phyloP scores from a whole-genome alignment of 768 basidiomycete genomes.

The Mycena crocata region DNA sequence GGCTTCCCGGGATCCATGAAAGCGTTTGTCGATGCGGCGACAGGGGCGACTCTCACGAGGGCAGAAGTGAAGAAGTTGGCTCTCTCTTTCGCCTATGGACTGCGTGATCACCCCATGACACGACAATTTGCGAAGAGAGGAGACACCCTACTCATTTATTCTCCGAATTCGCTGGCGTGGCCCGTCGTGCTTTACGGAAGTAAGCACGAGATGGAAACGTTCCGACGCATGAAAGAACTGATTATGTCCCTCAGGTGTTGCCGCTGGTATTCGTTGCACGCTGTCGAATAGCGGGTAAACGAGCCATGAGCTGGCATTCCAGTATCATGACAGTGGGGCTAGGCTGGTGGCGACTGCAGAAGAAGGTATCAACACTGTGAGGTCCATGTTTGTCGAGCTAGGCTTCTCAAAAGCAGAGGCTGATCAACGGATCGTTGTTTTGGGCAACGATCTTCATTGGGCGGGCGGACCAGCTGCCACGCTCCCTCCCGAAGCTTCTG shows the following conservation, averaged over 20 bases:
- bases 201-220: conserved; percentile 39
- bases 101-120: conserved; percentile 57
- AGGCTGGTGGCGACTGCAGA: conserved; percentile 73
- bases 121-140: conserved; percentile 53
- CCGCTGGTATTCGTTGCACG: conserved; percentile 75
- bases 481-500: conserved; percentile 37
- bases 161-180: conserved; percentile 72
- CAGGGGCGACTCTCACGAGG: conserved; percentile 68
- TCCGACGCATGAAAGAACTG: conserved; percentile 8
- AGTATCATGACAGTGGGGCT: conserved; percentile 76
- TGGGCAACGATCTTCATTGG: conserved; percentile 61
- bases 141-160: conserved; percentile 72
- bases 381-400: conserved; percentile 65
- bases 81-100: conserved; percentile 68
- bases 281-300: conserved; percentile 82
- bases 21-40: conserved; percentile 70
- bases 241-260: conserved; percentile 46
- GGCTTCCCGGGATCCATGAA: neutral
- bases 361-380: conserved; percentile 62
- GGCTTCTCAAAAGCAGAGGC: conserved; percentile 61
- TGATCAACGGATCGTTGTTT: conserved; percentile 65
- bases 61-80: conserved; percentile 64
- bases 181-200: conserved; percentile 59
- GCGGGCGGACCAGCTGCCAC: conserved; percentile 48
- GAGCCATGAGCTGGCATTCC: conserved; percentile 73